Base-by-base conservation (phyloP, 441 rosid genomes). In the Populus trichocarpa region DNA sequence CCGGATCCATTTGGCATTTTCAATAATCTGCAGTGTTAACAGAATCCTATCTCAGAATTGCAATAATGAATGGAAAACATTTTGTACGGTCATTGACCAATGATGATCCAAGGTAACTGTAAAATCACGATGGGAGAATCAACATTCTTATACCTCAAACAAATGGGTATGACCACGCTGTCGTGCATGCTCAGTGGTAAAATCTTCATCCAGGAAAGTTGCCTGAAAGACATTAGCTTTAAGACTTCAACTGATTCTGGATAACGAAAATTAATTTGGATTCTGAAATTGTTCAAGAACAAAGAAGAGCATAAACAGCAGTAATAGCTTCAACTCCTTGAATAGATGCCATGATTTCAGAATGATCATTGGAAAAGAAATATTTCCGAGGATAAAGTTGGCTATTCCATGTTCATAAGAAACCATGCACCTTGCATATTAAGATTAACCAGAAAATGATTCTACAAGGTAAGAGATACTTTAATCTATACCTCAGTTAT, bases 1-100 rank as follows among this genome's bases (percentile, higher is more conserved):
- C 76, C 98, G 87, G 71, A 95, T 91, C 99, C 99, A 95, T 85
- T 91, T 84, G 36, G 98, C 94, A 72, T 93, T 84, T 83, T 92
- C 87, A 66, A 96, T 89, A 23, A 96, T 89, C 98, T 95, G 92
- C 84, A 85, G 73, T 75, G 69, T 65, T 35, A 38, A 57, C 14
- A 75, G 18, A 33, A 36, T 13, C 42, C 14, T 72, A 13, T 13
- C 40, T 81, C 67, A 77, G 26, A 13, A 33, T 28, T 40, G 30
- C 50, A 73, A 67, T 11, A 66, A 9, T n/a, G 13, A 35, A 67
- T 32, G 9, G 38, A 10, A 23, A 40, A 73, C 30, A 79, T 25
- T 42, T 38, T 67, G 16, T 22, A 32, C 18, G 25, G 53, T 69
- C 40, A 57, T 4, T 16, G 61, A 57, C 61, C 69, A 61, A 69